Conservation (phyloP, 257 asterid species). For the Solanum medicagineum region DNA sequence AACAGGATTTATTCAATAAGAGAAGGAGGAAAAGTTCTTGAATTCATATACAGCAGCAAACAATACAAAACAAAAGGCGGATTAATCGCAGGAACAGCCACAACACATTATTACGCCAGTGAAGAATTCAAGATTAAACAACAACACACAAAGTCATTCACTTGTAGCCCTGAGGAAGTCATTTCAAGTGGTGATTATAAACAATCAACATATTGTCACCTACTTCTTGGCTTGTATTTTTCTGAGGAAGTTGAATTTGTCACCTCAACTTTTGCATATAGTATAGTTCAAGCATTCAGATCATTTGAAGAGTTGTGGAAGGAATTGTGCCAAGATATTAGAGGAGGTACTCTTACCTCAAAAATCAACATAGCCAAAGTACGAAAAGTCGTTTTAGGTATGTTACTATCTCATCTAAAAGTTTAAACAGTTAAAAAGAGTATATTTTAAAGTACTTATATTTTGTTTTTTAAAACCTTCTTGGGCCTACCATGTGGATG, state of each 20-base stretch:
- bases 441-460: neutral
- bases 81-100: slow-evolving; percentile 49
- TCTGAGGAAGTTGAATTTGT: slow-evolving; percentile 44
- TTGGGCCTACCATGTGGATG: neutral
- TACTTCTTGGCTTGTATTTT: slow-evolving; percentile 50
- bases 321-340: slow-evolving; percentile 43
- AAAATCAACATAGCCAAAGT: slow-evolving; percentile 25
- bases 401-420: neutral
- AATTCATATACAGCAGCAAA: slow-evolving; percentile 67
- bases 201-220: slow-evolving; percentile 78
- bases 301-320: slow-evolving; percentile 50
- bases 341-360: slow-evolving; percentile 37
- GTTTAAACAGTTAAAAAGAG: neutral
- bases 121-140: slow-evolving; percentile 66
- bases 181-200: slow-evolving; percentile 64
- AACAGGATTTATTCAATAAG: slow-evolving; percentile 49
- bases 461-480: neutral
- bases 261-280: slow-evolving; percentile 63
- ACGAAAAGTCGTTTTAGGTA: slow-evolving; percentile 26
- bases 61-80: slow-evolving; percentile 48
- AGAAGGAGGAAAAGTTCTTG: slow-evolving; percentile 54
- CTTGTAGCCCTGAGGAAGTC: slow-evolving; percentile 70
- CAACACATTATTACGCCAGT: slow-evolving; percentile 61
- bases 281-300: slow-evolving; percentile 55
- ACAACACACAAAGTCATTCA: slow-evolving; percentile 40